These are phyloP conservation scores for Saccharomyces eubayanus DNA, from an alignment of 805 yeast species.

Conservation along the genomic window DNA sequence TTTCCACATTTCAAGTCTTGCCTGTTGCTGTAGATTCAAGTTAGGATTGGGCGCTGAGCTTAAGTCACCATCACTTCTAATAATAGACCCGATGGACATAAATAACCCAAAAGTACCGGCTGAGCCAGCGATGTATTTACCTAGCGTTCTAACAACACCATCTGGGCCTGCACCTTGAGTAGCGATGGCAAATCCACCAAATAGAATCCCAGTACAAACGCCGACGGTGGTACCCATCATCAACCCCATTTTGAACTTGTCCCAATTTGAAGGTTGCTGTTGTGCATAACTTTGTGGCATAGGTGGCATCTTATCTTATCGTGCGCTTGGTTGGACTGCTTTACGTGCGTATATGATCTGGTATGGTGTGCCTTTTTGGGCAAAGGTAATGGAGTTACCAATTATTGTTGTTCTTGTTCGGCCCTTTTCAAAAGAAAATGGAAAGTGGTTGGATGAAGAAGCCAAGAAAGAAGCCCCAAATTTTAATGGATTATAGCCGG, in stretches of 20 bases:
- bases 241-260: slow-evolving; percentile 97
- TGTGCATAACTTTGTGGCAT: slow-evolving; percentile 55
- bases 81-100: slow-evolving; percentile 92
- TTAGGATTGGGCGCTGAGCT: slow-evolving; percentile 5
- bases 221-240: slow-evolving; percentile 86
- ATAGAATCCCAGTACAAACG: slow-evolving; percentile 87
- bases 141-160: slow-evolving; percentile 92
- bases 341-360: not conserved
- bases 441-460: not conserved
- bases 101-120: slow-evolving; percentile 95
- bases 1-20: slow-evolving; percentile 28
- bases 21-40: slow-evolving; percentile 23
- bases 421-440: not conserved
- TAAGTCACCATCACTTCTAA: slow-evolving; percentile 55
- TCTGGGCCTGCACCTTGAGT: slow-evolving; percentile 97
- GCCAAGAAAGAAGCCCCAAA: not conserved
- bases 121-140: slow-evolving; percentile 92
- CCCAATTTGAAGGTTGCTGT: slow-evolving; percentile 78
- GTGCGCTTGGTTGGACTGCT: not conserved
- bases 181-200: slow-evolving; percentile 86
- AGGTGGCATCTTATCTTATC: slow-evolving; percentile 43
- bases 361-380: not conserved
- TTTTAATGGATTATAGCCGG: not conserved
- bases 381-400: not conserved
- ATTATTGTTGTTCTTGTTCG: not conserved